Conservation (phyloP, 768 basidiomycete species). For the Pholiota molesta region DNA sequence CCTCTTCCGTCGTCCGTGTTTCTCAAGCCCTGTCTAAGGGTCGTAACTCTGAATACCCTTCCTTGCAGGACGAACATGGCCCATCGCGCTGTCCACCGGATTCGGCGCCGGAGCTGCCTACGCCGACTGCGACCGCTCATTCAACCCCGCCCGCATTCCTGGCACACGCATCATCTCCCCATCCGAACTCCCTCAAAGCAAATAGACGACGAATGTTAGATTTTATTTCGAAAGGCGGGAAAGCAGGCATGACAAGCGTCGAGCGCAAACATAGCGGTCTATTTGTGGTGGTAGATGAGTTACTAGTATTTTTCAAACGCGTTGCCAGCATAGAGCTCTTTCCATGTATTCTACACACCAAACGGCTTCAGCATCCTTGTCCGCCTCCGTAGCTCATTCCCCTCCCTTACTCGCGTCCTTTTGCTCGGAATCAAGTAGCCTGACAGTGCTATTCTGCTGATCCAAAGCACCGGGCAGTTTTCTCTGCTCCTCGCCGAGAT, state of each 20-base stretch:
- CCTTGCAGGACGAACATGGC: slow-evolving; percentile 84
- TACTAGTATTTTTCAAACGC: not conserved
- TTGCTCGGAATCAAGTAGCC: slow-evolving; percentile 22
- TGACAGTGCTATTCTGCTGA: slow-evolving; percentile 16
- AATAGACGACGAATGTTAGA: slow-evolving; percentile 16
- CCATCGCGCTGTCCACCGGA: slow-evolving; percentile 82
- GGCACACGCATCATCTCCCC: slow-evolving; percentile 74
- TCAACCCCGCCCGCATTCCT: slow-evolving; percentile 88
- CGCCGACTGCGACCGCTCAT: slow-evolving; percentile 90
- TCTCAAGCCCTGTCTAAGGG: slow-evolving; percentile 6
- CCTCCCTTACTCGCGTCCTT: slow-evolving; percentile 3
- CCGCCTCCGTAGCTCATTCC: not conserved
- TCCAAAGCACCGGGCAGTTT: slow-evolving; percentile 26
- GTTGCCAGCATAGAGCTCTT: slow-evolving; percentile 12
- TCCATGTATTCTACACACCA: slow-evolving; percentile 4
- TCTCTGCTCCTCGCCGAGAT: slow-evolving; percentile 44
- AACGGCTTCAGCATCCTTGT: not conserved
- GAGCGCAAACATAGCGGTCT: not conserved
- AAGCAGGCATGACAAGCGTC: not conserved
- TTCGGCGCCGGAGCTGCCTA: slow-evolving; percentile 89
- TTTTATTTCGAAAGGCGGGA: not conserved
- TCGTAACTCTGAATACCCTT: slow-evolving; percentile 1
- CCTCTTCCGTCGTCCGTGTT: slow-evolving; percentile 83
- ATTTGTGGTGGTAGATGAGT: slow-evolving; percentile 7
- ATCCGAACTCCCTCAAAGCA: slow-evolving; percentile 29